phyloP scores from a whole-genome alignment of 768 basidiomycete genomes.

The Termitomyces sp. region DNA sequence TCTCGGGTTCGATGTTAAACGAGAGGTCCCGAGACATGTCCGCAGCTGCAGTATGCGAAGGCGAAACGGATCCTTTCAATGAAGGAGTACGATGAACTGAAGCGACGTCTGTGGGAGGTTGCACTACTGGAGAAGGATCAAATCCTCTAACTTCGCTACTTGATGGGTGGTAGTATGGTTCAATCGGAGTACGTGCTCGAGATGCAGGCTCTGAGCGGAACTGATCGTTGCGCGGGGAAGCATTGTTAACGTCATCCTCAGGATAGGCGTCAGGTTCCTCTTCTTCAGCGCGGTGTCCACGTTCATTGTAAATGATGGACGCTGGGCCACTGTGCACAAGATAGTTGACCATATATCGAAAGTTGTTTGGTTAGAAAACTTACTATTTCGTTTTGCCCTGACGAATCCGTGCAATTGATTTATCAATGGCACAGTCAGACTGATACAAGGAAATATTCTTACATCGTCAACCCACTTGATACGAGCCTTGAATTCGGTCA shows the following conservation, averaged over 20 bases:
- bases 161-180: slow-evolving; percentile 15
- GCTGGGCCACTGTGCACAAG: slow-evolving; percentile 58
- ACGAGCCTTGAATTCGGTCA: slow-evolving; percentile 77
- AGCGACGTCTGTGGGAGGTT: slow-evolving; percentile 4
- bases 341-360: background rate
- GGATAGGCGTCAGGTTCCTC: slow-evolving; percentile 62
- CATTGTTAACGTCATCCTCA: slow-evolving; percentile 49
- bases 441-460: slow-evolving; percentile 18
- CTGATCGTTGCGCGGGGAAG: slow-evolving; percentile 34
- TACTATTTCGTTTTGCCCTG: slow-evolving; percentile 73
- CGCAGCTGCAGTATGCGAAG: slow-evolving; percentile 9
- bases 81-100: slow-evolving; percentile 8
- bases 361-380: slow-evolving; percentile 18
- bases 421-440: background rate
- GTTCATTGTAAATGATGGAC: slow-evolving; percentile 77
- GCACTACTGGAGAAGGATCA: slow-evolving; percentile 8
- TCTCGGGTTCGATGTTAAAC: slow-evolving; percentile 12
- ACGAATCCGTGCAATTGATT: background rate
- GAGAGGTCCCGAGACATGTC: slow-evolving; percentile 14
- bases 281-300: slow-evolving; percentile 68
- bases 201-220: slow-evolving; percentile 43
- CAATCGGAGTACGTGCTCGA: slow-evolving; percentile 42
- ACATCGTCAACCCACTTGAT: slow-evolving; percentile 83
- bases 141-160: slow-evolving; percentile 18
- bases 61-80: slow-evolving; percentile 6